Base-by-base conservation (phyloP, 495 filamentous ascomycete genomes). In the Daldinia childiae region DNA sequence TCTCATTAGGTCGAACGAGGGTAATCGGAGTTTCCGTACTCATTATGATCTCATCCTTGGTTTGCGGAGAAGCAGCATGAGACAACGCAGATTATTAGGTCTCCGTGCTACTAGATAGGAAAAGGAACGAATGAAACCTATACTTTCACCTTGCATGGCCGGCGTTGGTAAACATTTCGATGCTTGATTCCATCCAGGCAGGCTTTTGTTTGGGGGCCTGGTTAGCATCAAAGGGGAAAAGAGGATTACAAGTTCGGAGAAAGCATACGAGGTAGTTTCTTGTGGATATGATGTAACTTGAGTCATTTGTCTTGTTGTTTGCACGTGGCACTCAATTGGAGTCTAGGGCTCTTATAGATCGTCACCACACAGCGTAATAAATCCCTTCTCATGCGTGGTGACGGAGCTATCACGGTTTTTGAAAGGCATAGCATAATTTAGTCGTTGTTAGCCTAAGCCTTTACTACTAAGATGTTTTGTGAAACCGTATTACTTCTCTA, bases 141-240 rank as follows among this genome's bases (percentile, higher is more conserved):
- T 69, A 60, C 56, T 64, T 62, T 15, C 52, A 71, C 55, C 62
- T 62, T 74, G 71, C 71, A 74, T 74, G 67, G 66, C 67, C 63
- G 71, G 71, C 62, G 71, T 74, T 74, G 63, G 67, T 74, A 64
- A 68, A 69, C 39, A 68, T 51, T 69, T 67, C 38, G 66, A 66
- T 59, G 62, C 54, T 54, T 55, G 34, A 36, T 65, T 59, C 58
- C 36, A 45, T 59, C 58, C 36, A 45, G 61, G 56, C 64, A 48
- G 56, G 62, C 57, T 63, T 66, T 62, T 63, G 36, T 58, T 66
- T 27, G 27, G 32, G 51, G 55, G 67, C 54, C 63, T 66, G 54
- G 30, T 41, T 67, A 64, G 63, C 71, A 67, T 74, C 50, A 54
- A 54, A 51, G 59, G 71, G 57, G 59, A 55, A 52, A 62, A 51